Conservation (phyloP, 768 basidiomycete genomes). For the Termitomyces sp. region DNA sequence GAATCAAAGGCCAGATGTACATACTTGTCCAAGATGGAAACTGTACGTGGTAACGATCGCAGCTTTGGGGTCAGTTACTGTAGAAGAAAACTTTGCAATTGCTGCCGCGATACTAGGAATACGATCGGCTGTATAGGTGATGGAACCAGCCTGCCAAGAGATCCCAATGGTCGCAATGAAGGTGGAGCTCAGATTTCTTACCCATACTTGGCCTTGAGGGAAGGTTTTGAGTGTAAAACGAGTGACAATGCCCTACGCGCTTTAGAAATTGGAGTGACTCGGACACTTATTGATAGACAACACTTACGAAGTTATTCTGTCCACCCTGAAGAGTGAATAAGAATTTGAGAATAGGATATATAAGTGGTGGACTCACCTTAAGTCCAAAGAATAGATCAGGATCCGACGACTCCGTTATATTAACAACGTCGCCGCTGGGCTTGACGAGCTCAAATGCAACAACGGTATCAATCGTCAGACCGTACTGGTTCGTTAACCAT, state of each 20-base stretch:
- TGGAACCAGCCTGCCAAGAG: constrained; percentile 45
- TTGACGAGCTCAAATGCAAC: constrained; percentile 52
- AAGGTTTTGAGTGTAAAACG: constrained; percentile 49
- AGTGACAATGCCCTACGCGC: constrained; percentile 51
- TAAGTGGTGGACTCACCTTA: constrained; percentile 21
- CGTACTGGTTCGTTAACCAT: constrained; percentile 58
- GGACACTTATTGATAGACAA: too few species aligned
- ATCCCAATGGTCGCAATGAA: neutral
- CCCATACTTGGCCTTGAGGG: constrained; percentile 59
- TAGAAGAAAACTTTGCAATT: constrained; percentile 33
- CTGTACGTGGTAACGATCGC: constrained; percentile 44
- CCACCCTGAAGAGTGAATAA: constrained; percentile 43
- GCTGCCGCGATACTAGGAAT: constrained; percentile 30
- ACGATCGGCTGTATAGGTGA: constrained; percentile 24
- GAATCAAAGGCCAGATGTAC: constrained; percentile 1
- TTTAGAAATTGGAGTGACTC: too few species aligned
- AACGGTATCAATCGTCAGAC: constrained; percentile 55
- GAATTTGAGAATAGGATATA: neutral
- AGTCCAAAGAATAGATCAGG: constrained; percentile 39
- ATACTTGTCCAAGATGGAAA: constrained; percentile 30
- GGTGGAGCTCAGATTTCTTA: constrained; percentile 22
- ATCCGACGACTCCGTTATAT: constrained; percentile 29
- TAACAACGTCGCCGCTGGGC: constrained; percentile 43
- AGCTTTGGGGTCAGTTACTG: constrained; percentile 49
- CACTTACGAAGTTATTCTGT: constrained; percentile 53